These are phyloP conservation scores for Zygoascus flipseniorum DNA, from an alignment of 805 yeast species.

Conservation along the genomic window DNA sequence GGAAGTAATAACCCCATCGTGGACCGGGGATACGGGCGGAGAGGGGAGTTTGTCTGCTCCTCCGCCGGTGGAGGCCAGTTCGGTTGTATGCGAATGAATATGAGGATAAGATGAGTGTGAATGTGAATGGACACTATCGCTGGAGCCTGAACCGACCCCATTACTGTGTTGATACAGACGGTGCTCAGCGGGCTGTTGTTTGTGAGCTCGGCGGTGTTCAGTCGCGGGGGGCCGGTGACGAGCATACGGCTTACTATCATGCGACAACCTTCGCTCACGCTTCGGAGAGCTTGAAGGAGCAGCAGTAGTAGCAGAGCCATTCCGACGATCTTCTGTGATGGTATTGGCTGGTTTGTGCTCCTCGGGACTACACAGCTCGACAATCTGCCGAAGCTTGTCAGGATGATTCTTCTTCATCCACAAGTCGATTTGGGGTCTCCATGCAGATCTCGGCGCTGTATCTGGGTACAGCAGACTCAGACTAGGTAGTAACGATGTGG, in stretches of 20 bases:
- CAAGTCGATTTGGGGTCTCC: conserved; percentile 31
- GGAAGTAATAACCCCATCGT: neutral
- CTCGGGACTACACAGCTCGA: conserved; percentile 5
- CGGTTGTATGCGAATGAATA: no score
- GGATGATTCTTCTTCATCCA: conserved; percentile 30
- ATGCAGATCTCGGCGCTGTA: conserved; percentile 30
- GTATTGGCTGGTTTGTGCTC: neutral
- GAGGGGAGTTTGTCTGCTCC: conserved; percentile 5
- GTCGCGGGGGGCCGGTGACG: neutral
- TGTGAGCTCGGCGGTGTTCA: neutral
- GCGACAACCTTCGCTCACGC: neutral
- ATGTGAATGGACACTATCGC: neutral
- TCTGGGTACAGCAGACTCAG: conserved; percentile 29
- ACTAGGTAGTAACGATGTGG: conserved; percentile 12
- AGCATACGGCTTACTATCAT: neutral
- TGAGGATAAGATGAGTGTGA: neutral
- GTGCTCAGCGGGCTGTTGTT: neutral
- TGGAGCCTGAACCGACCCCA: neutral
- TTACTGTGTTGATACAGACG: neutral
- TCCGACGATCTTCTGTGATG: neutral
- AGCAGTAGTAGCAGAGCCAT: neutral
- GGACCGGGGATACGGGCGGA: conserved; percentile 13
- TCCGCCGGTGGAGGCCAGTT: neutral
- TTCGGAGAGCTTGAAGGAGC: neutral
- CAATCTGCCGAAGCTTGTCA: conserved; percentile 18